These are phyloP conservation scores for Limonium bicolor DNA, from an alignment of 148 eudicot species.

Conservation along the genomic window DNA sequence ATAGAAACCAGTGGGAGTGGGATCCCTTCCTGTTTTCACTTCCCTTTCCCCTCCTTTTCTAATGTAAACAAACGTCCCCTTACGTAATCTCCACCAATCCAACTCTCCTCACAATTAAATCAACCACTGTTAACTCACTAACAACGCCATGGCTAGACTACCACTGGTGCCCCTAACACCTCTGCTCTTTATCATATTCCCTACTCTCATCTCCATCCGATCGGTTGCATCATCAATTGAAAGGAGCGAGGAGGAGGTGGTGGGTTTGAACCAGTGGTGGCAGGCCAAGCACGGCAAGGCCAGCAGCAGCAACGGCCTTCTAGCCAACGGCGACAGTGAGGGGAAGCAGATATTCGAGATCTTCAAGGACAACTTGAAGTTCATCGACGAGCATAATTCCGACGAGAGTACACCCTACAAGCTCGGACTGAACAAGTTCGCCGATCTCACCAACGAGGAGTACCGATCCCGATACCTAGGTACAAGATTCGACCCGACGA, in stretches of 20 bases:
- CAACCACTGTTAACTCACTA: too few relatives aligned
- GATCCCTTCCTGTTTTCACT: too few relatives aligned
- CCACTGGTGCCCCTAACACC: too few relatives aligned
- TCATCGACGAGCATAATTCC: constrained; percentile 53
- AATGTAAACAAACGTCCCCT: too few relatives aligned
- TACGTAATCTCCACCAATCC: too few relatives aligned
- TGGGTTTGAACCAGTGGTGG: constrained; percentile 43
- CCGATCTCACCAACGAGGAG: constrained; percentile 70
- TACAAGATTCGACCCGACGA: constrained; percentile 23
- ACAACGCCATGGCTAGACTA: too few relatives aligned
- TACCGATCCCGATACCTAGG: constrained; percentile 50
- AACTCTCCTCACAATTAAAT: too few relatives aligned
- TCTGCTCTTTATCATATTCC: constrained; percentile 15
- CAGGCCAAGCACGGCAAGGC: constrained; percentile 44
- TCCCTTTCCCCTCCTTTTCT: too few relatives aligned
- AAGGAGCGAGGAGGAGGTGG: constrained; percentile 39
- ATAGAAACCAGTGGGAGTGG: too few relatives aligned
- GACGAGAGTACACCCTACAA: constrained; percentile 25
- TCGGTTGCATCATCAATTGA: neutral
- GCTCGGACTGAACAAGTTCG: constrained; percentile 66
- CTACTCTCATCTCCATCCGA: constrained; percentile 3
- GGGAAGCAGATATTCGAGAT: constrained; percentile 33
- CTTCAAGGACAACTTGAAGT: constrained; percentile 59
- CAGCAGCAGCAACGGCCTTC: constrained; percentile 37
- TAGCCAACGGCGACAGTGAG: too few relatives aligned